Percentiles rank a stretch among this genome's conserved stretches.
Conservation (phyloP, 1,284 basidiomycete species). For the Puccinia triticina region DNA sequence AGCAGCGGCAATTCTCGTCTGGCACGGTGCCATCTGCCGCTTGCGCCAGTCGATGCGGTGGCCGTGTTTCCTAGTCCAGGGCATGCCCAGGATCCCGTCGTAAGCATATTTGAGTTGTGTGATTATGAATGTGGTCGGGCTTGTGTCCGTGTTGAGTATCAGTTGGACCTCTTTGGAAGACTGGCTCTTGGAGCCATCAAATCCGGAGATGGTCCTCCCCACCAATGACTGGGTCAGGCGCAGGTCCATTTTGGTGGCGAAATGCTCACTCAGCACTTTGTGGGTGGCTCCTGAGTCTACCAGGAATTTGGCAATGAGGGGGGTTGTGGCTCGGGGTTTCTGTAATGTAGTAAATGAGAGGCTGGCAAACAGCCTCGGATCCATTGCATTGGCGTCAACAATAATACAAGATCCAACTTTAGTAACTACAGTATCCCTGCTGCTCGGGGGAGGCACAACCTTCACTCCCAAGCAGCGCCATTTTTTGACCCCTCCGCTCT, state of each 20-base stretch:
- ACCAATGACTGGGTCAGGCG: too few species aligned
- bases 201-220: not conserved
- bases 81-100: too few species aligned
- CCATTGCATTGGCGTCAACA: not conserved
- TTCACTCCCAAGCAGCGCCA: too few species aligned
- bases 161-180: not conserved
- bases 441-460: too few species aligned
- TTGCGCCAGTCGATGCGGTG: too few species aligned
- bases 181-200: not conserved
- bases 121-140: slow-evolving; percentile 11
- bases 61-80: too few species aligned
- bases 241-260: not conserved
- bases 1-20: too few species aligned
- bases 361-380: not conserved
- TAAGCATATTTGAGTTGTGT: not conserved
- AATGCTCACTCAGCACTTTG: not conserved
- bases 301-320: not conserved
- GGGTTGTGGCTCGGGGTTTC: not conserved
- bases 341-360: not conserved
- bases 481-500: too few species aligned
- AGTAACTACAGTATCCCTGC: not conserved
- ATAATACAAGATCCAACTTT: not conserved
- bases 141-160: not conserved
- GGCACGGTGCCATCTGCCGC: too few species aligned
- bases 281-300: not conserved